Evolutionary conservation across 352 stramenopile genomes (phyloP).

Genomic region (Blastocystis sp.): DNA sequence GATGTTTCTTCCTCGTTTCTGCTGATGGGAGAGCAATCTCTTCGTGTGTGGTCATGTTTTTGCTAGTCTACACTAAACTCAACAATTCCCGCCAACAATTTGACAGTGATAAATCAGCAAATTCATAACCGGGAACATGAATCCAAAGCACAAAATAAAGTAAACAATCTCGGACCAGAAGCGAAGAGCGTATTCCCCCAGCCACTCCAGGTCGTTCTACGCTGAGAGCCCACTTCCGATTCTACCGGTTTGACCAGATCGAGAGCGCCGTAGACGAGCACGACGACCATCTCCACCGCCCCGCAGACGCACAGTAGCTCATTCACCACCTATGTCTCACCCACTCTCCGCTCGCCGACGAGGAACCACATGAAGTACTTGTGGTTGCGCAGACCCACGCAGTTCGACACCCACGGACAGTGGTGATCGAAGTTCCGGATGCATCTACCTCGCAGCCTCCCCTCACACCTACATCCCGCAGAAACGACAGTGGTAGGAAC

Average conservation of each 20-base stretch:
- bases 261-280: conserved; percentile 15
- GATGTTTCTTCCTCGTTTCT: background rate
- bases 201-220: background rate
- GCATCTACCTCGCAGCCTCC: conserved; percentile 68
- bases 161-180: conserved; percentile 35
- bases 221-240: background rate
- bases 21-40: background rate
- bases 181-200: background rate
- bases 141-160: conserved; percentile 16
- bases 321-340: background rate
- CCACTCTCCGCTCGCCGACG: conserved; percentile 34
- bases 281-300: conserved; percentile 79
- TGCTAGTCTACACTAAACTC: background rate
- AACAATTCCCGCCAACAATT: background rate
- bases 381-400: conserved; percentile 86
- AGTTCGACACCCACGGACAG: conserved; percentile 82
- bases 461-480: conserved; percentile 74
- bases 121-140: background rate
- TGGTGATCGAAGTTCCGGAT: conserved; percentile 83
- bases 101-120: conserved; percentile 2
- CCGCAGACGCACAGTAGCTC: background rate
- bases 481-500: conserved; percentile 76
- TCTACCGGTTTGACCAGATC: background rate
- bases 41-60: conserved; percentile 52
- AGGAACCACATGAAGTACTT: conserved; percentile 85